Evolutionary conservation across 2,329 filamentous ascomycete genomes (phyloP).

Genomic region (Mycosphaerella sp.): DNA sequence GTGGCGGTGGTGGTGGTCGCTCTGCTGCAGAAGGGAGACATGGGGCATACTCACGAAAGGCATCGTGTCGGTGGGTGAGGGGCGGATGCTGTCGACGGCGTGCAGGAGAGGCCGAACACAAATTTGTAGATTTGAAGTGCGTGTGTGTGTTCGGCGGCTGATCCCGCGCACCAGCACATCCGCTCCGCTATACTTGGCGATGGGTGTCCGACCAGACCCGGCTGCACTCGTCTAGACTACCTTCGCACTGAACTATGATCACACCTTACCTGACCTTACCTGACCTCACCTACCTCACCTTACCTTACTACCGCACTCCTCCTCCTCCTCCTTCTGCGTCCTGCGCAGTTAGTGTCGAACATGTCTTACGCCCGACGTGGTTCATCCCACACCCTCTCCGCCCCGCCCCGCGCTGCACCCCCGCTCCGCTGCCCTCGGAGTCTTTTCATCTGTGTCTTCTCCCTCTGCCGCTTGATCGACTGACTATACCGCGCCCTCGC

Average conservation of each 20-base stretch:
- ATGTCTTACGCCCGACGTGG: slow-evolving; percentile 6
- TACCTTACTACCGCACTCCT: too few species aligned
- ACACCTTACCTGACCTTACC: too few species aligned
- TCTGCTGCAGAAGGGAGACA: too few species aligned
- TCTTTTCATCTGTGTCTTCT: neutral
- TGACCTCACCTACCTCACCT: too few species aligned
- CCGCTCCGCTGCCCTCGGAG: neutral
- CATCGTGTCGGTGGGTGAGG: slow-evolving; percentile 33
- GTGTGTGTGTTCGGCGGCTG: neutral
- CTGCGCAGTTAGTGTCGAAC: neutral
- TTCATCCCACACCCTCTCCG: neutral
- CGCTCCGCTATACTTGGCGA: neutral
- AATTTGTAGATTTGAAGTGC: neutral
- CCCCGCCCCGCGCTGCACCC: neutral
- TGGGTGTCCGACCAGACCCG: neutral
- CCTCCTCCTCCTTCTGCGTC: too few species aligned
- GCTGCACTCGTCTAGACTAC: too few species aligned
- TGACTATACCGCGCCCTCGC: too few species aligned
- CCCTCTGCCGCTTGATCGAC: too few species aligned
- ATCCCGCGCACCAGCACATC: neutral
- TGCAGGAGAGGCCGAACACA: neutral
- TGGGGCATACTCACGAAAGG: slow-evolving; percentile 35
- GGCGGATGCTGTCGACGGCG: slow-evolving; percentile 5
- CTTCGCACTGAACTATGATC: too few species aligned
- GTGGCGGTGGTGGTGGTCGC: too few species aligned